Evolutionary conservation across 2,329 filamentous ascomycete genomes (phyloP).

Genomic region (Pseudogymnoascus sp.): DNA sequence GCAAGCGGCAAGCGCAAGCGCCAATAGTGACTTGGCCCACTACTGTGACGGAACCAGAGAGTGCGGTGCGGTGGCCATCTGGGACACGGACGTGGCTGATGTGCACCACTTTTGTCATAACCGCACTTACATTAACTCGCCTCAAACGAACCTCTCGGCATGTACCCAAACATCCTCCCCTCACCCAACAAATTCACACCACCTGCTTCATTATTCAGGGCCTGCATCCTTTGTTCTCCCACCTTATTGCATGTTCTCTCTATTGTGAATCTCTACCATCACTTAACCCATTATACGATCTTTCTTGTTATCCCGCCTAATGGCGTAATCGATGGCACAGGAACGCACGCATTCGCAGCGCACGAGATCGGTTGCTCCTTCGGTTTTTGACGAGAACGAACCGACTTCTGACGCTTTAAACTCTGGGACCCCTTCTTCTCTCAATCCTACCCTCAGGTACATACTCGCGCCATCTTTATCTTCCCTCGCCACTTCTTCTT

Average conservation of each 20-base stretch:
- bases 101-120: conserved; percentile 12
- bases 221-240: conserved; percentile 3
- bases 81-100: conserved; percentile 5
- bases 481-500: conserved; percentile 2
- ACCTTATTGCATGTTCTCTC: conserved; percentile 6
- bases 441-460: conserved; percentile 14
- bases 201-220: neutral
- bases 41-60: conserved; percentile 11
- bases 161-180: neutral
- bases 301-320: conserved; percentile 13
- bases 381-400: conserved; percentile 15
- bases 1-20: conserved; percentile 7
- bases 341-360: conserved; percentile 17
- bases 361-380: conserved; percentile 17
- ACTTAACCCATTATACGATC: neutral
- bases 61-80: conserved; percentile 11
- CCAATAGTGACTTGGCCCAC: conserved; percentile 10
- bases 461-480: conserved; percentile 12
- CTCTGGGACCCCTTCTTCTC: conserved; percentile 14
- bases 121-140: conserved; percentile 11
- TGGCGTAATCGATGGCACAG: conserved; percentile 20
- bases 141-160: neutral
- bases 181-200: neutral
- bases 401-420: conserved; percentile 7
- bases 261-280: neutral